A percentile compares a stretch with the other conserved stretches of the same genome.
Conservation (phyloP, 352 stramenopile species). For the Pythium coloratum region DNA sequence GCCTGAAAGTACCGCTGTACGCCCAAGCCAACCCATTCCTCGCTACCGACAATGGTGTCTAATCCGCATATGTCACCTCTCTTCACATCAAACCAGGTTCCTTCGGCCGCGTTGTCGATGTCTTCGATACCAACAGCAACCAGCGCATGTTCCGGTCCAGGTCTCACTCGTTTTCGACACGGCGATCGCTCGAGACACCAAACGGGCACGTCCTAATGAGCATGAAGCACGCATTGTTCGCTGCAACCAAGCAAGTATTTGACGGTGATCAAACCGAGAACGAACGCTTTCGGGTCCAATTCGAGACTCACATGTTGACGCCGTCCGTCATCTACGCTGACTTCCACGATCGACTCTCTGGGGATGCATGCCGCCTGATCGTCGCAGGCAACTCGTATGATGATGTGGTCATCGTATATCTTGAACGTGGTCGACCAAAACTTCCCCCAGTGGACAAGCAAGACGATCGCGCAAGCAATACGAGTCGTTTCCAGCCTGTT, state of each 20-base stretch:
- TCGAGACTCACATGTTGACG: not conserved
- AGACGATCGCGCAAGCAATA: not conserved
- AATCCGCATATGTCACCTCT: not conserved
- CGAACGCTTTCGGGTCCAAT: slow-evolving; percentile 1
- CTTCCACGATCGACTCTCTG: slow-evolving; percentile 12
- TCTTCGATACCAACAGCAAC: not conserved
- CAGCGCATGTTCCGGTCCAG: not conserved
- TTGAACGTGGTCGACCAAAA: not conserved
- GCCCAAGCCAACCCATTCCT: not conserved
- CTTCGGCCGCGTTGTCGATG: not conserved
- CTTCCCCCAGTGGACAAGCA: slow-evolving; percentile 6
- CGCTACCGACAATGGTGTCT: not conserved
- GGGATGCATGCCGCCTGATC: slow-evolving; percentile 1
- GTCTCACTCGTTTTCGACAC: not conserved
- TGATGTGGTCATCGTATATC: slow-evolving; percentile 12
- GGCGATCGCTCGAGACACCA: not conserved
- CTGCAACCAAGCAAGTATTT: not conserved
- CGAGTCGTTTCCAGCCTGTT: slow-evolving; percentile 12
- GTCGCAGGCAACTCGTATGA: slow-evolving; percentile 6
- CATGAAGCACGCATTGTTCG: not conserved
- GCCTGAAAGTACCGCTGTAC: not conserved
- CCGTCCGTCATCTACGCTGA: not conserved
- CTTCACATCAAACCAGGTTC: not conserved
- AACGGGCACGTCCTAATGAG: not conserved
- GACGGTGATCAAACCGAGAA: slow-evolving; percentile 2